phyloP scores from a whole-genome alignment of 2,329 filamentous ascomycete species.

The Exophiala sideris region DNA sequence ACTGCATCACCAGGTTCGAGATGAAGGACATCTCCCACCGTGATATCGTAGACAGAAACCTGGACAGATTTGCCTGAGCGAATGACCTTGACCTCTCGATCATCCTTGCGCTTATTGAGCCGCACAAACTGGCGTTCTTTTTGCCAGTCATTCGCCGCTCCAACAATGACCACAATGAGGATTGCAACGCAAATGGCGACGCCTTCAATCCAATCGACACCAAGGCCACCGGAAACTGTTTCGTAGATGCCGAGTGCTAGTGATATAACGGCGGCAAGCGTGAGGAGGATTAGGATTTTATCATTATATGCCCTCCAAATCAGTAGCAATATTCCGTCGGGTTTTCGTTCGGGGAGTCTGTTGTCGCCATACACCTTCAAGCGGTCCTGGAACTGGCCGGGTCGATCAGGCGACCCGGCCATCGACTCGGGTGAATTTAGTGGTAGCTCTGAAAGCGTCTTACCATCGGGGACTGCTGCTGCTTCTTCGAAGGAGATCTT shows the following conservation, averaged over 20 bases:
- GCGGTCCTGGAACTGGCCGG: constrained; percentile 52
- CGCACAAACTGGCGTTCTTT: constrained; percentile 65
- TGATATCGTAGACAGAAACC: constrained; percentile 63
- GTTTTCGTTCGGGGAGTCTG: constrained; percentile 60
- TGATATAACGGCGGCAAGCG: constrained; percentile 65
- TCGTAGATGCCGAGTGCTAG: constrained; percentile 68
- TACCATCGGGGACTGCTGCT: constrained; percentile 34
- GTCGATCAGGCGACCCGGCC: constrained; percentile 20
- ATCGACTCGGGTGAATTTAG: not conserved
- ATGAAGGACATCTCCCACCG: constrained; percentile 68
- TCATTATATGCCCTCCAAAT: constrained; percentile 72
- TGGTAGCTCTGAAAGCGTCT: constrained; percentile 17
- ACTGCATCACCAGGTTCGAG: constrained; percentile 68
- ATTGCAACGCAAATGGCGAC: constrained; percentile 66
- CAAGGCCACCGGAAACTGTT: constrained; percentile 51
- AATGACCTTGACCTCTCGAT: constrained; percentile 63
- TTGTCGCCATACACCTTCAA: constrained; percentile 60
- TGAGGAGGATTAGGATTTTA: constrained; percentile 68
- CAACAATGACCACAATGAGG: constrained; percentile 61
- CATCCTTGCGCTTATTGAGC: constrained; percentile 58
- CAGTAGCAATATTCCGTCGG: constrained; percentile 57
- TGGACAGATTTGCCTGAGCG: constrained; percentile 63
- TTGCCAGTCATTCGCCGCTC: constrained; percentile 64
- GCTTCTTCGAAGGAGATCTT: constrained; percentile 70
- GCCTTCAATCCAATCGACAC: constrained; percentile 65